These are phyloP conservation scores for Marasmius oreades DNA, from an alignment of 1,284 basidiomycete species.

Conservation along the genomic window DNA sequence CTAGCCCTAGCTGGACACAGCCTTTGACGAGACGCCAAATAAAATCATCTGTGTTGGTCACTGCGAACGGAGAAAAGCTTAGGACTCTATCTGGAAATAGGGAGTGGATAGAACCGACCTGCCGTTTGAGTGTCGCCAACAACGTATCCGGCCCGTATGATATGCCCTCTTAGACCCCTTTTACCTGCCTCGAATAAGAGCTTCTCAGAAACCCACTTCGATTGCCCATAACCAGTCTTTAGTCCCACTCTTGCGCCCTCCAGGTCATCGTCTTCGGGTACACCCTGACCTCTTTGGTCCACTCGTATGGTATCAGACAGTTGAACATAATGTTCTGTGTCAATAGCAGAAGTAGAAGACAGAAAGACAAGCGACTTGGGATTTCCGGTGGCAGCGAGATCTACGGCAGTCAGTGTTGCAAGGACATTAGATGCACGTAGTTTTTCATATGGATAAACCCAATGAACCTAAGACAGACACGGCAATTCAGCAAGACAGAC, in stretches of 20 bases:
- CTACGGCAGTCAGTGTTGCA: conserved; percentile 81
- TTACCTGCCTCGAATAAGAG: conserved; percentile 88
- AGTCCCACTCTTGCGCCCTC: conserved; percentile 78
- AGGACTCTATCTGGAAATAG: no score
- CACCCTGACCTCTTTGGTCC: conserved; percentile 51
- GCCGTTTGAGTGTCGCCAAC: conserved; percentile 89
- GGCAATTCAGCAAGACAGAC: no score
- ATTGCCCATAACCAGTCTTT: conserved; percentile 94
- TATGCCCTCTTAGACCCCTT: conserved; percentile 84
- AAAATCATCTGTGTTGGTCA: conserved; percentile 99
- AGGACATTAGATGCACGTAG: conserved; percentile 90
- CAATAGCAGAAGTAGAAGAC: conserved; percentile 92
- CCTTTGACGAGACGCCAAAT: conserved; percentile 98
- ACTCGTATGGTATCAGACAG: conserved; percentile 73
- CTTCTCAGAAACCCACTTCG: conserved; percentile 98
- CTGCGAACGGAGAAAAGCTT: conserved; percentile 32
- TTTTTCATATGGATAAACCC: conserved; percentile 98
- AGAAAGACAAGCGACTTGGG: conserved; percentile 89
- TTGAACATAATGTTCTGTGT: conserved; percentile 87
- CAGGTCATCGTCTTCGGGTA: conserved; percentile 90
- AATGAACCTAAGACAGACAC: conserved; percentile 78
- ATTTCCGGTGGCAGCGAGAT: conserved; percentile 73
- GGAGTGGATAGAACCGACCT: no score
- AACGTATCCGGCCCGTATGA: conserved; percentile 94
- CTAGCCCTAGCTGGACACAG: conserved; percentile 91